Evolutionary conservation across 176 grass and related monocot genomes (phyloP).

Genomic region (Musa acuminata): DNA sequence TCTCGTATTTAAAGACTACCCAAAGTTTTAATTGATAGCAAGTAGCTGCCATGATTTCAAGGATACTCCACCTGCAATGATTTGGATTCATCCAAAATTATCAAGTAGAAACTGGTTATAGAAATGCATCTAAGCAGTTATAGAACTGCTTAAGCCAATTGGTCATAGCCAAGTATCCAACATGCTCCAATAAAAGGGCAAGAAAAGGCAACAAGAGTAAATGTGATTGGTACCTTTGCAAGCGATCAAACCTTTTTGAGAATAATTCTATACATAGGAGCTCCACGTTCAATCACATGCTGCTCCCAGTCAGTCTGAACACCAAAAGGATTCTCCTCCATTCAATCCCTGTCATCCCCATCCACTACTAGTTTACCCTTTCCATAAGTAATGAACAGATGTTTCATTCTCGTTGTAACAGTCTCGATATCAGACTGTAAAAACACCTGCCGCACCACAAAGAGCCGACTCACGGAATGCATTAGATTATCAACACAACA

Average conservation of each 20-base stretch:
- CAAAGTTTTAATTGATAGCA: too few relatives aligned
- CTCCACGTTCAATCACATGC: constrained; percentile 62
- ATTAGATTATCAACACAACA: neutral
- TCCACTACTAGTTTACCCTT: constrained; percentile 49
- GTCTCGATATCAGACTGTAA: constrained; percentile 72
- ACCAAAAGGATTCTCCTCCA: constrained; percentile 63
- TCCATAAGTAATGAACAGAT: constrained; percentile 41
- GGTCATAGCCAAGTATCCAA: too few relatives aligned
- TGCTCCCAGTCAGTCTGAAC: constrained; percentile 68
- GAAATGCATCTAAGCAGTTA: too few relatives aligned
- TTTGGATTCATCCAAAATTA: too few relatives aligned
- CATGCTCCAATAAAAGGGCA: too few relatives aligned
- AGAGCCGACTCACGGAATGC: neutral
- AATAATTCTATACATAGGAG: constrained; percentile 75
- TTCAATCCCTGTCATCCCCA: constrained; percentile 9
- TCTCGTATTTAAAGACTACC: too few relatives aligned
- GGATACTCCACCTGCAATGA: too few relatives aligned
- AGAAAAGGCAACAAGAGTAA: too few relatives aligned
- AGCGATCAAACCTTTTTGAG: constrained; percentile 42
- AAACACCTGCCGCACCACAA: constrained; percentile 50
- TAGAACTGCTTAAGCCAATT: too few relatives aligned
- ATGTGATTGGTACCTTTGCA: too few relatives aligned
- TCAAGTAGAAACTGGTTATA: too few relatives aligned
- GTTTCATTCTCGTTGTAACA: constrained; percentile 55
- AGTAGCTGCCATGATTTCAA: too few relatives aligned